These are phyloP conservation scores for Terfezia boudieri DNA, from an alignment of 495 filamentous ascomycete species.

Conservation along the genomic window DNA sequence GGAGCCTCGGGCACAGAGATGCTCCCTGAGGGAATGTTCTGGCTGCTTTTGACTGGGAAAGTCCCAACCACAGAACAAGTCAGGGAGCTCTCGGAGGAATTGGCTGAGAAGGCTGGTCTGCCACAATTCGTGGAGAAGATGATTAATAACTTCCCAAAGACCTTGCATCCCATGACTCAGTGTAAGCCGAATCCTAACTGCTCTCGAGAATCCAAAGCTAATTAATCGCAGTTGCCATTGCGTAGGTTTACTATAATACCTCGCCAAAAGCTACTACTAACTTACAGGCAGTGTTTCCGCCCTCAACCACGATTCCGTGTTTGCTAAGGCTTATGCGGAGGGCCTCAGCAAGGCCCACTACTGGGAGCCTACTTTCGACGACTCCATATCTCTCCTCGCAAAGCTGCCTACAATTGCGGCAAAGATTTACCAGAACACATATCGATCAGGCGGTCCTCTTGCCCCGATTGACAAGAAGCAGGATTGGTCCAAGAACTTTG, in stretches of 20 bases:
- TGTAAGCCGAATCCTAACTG: conserved; percentile 13
- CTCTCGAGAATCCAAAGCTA: neutral
- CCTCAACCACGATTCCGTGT: conserved; percentile 74
- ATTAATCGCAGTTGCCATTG: neutral
- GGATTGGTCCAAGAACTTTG: conserved; percentile 97
- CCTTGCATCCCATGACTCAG: conserved; percentile 95
- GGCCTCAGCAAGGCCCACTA: conserved; percentile 85
- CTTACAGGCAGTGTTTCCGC: conserved; percentile 79
- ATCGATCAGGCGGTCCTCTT: conserved; percentile 49
- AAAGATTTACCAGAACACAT: conserved; percentile 85
- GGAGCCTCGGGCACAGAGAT: conserved; percentile 89
- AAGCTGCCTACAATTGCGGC: conserved; percentile 94
- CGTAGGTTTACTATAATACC: no score
- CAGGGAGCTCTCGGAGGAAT: conserved; percentile 56
- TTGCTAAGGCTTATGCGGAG: conserved; percentile 77
- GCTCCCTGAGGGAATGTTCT: conserved; percentile 99
- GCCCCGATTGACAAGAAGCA: conserved; percentile 60
- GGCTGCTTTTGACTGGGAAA: conserved; percentile 84
- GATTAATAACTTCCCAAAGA: conserved; percentile 69
- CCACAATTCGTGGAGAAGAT: conserved; percentile 67
- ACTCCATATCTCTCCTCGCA: conserved; percentile 76
- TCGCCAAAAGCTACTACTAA: neutral
- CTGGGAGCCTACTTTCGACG: conserved; percentile 97
- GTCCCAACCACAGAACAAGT: conserved; percentile 66
- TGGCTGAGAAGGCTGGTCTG: conserved; percentile 69